Percentiles rank a stretch among this genome's conserved stretches.
Evolutionary conservation across 768 basidiomycete genomes (phyloP).

Genomic region (Leccinum imitatum): DNA sequence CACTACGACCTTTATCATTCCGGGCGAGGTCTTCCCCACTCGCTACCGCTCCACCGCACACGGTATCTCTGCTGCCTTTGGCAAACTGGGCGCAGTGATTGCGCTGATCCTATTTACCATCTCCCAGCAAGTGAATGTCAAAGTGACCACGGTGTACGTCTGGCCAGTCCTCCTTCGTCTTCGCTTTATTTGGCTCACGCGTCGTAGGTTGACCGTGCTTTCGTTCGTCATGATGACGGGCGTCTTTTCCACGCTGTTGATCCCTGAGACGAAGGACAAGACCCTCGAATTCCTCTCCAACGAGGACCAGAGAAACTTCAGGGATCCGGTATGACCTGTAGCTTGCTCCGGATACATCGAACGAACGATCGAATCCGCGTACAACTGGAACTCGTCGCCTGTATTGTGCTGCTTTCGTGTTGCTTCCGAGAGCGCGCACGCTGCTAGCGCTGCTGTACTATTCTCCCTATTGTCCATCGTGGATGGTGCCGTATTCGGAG

Average conservation of each 20-base stretch:
- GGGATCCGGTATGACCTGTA: background rate
- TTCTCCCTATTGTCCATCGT: background rate
- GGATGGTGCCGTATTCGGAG: background rate
- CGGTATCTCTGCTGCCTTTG: constrained; percentile 78
- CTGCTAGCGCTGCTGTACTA: background rate
- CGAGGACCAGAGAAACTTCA: constrained; percentile 35
- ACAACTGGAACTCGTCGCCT: background rate
- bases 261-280: constrained; percentile 69
- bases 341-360: background rate
- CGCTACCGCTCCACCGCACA: constrained; percentile 81
- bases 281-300: constrained; percentile 67
- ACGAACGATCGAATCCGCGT: background rate
- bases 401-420: background rate
- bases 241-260: constrained; percentile 69
- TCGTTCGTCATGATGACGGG: constrained; percentile 83
- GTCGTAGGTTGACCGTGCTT: constrained; percentile 56
- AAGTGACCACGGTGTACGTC: background rate
- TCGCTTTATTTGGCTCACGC: background rate
- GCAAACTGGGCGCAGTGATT: constrained; percentile 79
- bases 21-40: constrained; percentile 81
- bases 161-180: background rate
- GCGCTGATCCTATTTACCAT: constrained; percentile 50
- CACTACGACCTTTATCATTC: constrained; percentile 73
- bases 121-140: background rate
- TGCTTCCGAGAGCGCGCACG: background rate